Percentiles rank a stretch among this genome's conserved stretches.
Evolutionary conservation across 371 early-diverging fungal species (phyloP).

Genomic region (Mortierella sp.): DNA sequence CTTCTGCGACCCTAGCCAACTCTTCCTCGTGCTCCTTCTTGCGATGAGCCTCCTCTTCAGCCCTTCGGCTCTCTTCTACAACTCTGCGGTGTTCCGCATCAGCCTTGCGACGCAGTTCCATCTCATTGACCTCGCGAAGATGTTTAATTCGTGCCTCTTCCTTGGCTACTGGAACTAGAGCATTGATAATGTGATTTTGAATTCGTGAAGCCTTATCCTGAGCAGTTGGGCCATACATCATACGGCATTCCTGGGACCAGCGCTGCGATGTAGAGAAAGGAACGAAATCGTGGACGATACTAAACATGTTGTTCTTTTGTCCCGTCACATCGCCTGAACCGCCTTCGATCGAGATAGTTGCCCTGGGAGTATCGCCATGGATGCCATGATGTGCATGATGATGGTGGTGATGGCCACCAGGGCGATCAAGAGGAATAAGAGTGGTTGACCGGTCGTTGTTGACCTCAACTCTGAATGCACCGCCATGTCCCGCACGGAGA

Average conservation of each 20-base stretch:
- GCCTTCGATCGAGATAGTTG: constrained; percentile 5
- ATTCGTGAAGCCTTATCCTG: constrained; percentile 72
- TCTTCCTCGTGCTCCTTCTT: constrained; percentile 53
- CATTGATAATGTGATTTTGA: constrained; percentile 74
- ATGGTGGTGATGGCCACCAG: constrained; percentile 15
- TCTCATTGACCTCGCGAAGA: constrained; percentile 62
- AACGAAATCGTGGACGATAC: constrained; percentile 75
- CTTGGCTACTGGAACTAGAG: constrained; percentile 79
- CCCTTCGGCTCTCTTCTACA: constrained; percentile 65
- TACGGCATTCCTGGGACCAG: constrained; percentile 90
- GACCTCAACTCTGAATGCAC: constrained; percentile 68
- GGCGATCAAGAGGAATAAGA: constrained; percentile 44
- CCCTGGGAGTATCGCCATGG: background rate
- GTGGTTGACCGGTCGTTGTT: constrained; percentile 59
- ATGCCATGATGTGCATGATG: constrained; percentile 3
- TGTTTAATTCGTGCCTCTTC: constrained; percentile 65
- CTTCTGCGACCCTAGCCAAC: constrained; percentile 24
- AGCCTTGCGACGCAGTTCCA: constrained; percentile 68
- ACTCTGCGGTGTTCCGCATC: constrained; percentile 61
- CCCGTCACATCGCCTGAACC: constrained; percentile 15
- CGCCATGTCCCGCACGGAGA: constrained; percentile 54
- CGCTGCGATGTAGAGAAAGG: constrained; percentile 84
- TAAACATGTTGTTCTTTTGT: constrained; percentile 58
- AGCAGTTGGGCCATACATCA: constrained; percentile 79
- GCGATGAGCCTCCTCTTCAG: constrained; percentile 61